Percentiles rank a stretch among this genome's conserved stretches.
phyloP scores from a whole-genome alignment of 495 filamentous ascomycete genomes.

The Podospora comata region DNA sequence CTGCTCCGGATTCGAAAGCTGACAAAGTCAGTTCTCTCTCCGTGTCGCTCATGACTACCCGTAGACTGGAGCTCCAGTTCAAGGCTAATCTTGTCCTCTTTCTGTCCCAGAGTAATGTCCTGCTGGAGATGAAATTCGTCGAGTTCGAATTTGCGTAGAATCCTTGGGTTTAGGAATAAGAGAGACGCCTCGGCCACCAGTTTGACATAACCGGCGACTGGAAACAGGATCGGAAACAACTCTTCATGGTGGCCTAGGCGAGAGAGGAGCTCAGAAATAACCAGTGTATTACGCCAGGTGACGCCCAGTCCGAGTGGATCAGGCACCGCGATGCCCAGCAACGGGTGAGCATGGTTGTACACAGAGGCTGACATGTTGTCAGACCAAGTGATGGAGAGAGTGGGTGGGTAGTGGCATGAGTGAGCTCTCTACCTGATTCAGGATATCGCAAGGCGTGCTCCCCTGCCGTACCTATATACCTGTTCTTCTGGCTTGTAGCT shows the following conservation, averaged over 20 bases:
- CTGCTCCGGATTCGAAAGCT: slow-evolving; percentile 14
- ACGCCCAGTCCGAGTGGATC: slow-evolving; percentile 11
- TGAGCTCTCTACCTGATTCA: no score
- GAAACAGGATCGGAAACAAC: slow-evolving; percentile 6
- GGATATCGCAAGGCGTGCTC: no score
- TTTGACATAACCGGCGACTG: slow-evolving; percentile 14
- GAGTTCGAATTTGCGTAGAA: slow-evolving; percentile 15
- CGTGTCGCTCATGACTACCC: slow-evolving; percentile 15
- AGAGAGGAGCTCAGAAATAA: slow-evolving; percentile 7
- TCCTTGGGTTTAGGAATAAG: slow-evolving; percentile 3
- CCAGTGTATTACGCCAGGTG: slow-evolving; percentile 15
- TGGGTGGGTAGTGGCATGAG: no score
- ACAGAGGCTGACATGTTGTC: background rate
- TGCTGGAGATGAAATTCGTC: slow-evolving; percentile 14
- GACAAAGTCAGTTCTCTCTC: slow-evolving; percentile 18
- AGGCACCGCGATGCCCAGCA: slow-evolving; percentile 4
- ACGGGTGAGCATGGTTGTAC: background rate
- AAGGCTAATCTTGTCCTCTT: slow-evolving; percentile 8
- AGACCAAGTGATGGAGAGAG: no score
- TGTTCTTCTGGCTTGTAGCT: no score
- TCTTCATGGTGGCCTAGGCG: slow-evolving; percentile 3
- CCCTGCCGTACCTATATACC: no score
- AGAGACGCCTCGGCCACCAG: slow-evolving; percentile 11
- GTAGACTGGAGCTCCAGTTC: slow-evolving; percentile 12
- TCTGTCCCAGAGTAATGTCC: slow-evolving; percentile 1